phyloP scores from a whole-genome alignment of 768 basidiomycete species.

The Leccinellum rugosiceps region DNA sequence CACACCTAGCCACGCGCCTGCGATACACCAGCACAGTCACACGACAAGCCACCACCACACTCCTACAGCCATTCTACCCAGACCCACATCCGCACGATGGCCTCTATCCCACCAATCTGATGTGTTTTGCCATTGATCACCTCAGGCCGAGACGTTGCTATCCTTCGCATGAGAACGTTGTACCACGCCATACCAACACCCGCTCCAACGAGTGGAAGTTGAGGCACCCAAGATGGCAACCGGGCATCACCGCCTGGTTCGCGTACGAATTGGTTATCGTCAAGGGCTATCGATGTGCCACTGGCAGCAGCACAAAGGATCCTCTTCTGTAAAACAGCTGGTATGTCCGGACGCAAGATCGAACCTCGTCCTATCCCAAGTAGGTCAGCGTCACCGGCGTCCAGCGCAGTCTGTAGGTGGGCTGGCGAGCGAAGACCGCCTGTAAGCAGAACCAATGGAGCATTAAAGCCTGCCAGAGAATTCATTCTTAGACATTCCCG shows the following conservation, averaged over 20 bases:
- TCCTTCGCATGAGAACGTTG: constrained; percentile 49
- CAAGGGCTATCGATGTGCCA: constrained; percentile 17
- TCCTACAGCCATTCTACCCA: constrained; percentile 34
- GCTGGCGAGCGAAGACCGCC: constrained; percentile 69
- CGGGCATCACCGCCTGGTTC: constrained; percentile 34
- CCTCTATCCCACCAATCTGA: constrained; percentile 33
- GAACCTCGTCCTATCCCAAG: constrained; percentile 74
- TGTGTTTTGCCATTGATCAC: background rate
- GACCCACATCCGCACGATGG: constrained; percentile 46
- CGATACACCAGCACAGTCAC: background rate
- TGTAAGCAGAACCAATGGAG: constrained; percentile 73
- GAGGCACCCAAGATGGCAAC: constrained; percentile 33
- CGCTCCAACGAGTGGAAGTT: constrained; percentile 63
- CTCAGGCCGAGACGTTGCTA: constrained; percentile 34
- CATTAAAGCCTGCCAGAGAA: constrained; percentile 18
- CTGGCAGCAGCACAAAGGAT: background rate
- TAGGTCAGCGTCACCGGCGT: constrained; percentile 59
- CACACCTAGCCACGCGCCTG: background rate
- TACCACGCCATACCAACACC: constrained; percentile 68
- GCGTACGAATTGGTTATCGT: constrained; percentile 33
- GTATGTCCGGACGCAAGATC: constrained; percentile 59
- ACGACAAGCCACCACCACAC: constrained; percentile 1
- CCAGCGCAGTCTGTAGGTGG: constrained; percentile 52
- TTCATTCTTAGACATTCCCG: constrained; percentile 42
- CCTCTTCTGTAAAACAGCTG: constrained; percentile 34